A percentile compares a stretch with the other conserved stretches of the same genome.
These are phyloP conservation scores for Ramichloridium luteum DNA, from an alignment of 2,329 filamentous ascomycete genomes.

Conservation along the genomic window DNA sequence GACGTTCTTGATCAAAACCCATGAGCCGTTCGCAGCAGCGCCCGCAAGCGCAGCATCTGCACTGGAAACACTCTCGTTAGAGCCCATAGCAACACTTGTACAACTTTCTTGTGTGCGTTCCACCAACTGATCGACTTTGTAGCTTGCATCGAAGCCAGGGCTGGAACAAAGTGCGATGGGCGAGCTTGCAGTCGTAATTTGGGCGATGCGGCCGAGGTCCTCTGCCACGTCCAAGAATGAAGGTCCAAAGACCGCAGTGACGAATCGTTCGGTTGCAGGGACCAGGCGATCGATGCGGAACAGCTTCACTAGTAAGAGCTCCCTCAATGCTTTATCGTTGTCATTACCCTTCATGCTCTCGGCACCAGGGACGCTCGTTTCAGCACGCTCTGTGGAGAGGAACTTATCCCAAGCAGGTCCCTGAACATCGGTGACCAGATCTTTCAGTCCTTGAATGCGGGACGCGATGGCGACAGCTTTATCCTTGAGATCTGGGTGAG, in stretches of 20 bases:
- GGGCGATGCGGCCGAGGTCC: slow-evolving; percentile 73
- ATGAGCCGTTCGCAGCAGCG: slow-evolving; percentile 80
- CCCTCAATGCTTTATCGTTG: slow-evolving; percentile 65
- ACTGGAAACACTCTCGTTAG: slow-evolving; percentile 80
- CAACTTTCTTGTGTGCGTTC: slow-evolving; percentile 71
- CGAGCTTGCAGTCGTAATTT: slow-evolving; percentile 68
- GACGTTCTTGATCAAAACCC: slow-evolving; percentile 98
- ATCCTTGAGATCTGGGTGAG: slow-evolving; percentile 49
- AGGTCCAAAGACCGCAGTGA: slow-evolving; percentile 70
- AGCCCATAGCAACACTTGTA: slow-evolving; percentile 98
- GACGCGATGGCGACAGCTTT: slow-evolving; percentile 57
- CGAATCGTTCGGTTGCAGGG: slow-evolving; percentile 83
- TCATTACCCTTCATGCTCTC: slow-evolving; percentile 48
- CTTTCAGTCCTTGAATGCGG: slow-evolving; percentile 61
- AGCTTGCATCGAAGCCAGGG: slow-evolving; percentile 93
- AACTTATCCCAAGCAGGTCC: slow-evolving; percentile 66
- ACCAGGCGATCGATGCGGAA: slow-evolving; percentile 94
- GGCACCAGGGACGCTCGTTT: slow-evolving; percentile 65
- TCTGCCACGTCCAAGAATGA: slow-evolving; percentile 73
- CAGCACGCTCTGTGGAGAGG: slow-evolving; percentile 72
- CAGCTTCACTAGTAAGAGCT: slow-evolving; percentile 83
- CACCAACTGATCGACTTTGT: slow-evolving; percentile 94
- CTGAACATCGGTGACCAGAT: slow-evolving; percentile 51
- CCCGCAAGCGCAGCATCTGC: slow-evolving; percentile 93
- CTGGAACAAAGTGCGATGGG: slow-evolving; percentile 89